These are phyloP conservation scores for Tanacetum coccineum DNA, from an alignment of 129 eudicot genomes.

Conservation along the genomic window DNA sequence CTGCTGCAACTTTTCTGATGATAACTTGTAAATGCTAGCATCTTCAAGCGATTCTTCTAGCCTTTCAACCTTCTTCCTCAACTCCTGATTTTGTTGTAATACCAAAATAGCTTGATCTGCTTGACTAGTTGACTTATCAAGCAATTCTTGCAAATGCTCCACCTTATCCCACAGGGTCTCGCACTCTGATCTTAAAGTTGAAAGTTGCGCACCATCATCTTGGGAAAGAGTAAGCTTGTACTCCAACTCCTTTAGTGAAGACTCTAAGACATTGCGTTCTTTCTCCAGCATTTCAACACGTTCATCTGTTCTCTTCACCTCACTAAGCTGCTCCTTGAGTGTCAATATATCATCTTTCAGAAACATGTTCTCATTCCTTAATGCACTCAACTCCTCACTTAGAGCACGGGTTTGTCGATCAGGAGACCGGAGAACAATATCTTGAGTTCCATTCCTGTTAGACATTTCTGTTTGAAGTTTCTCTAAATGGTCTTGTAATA, in stretches of 20 bases:
- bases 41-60: slow-evolving; percentile 83
- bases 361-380: slow-evolving; percentile 65
- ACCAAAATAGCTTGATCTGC: slow-evolving; percentile 83
- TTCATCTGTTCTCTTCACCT: slow-evolving; percentile 62
- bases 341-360: slow-evolving; percentile 61
- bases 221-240: slow-evolving; percentile 57
- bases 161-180: slow-evolving; percentile 73
- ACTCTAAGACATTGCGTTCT: slow-evolving; percentile 50
- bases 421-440: slow-evolving; percentile 34
- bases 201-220: slow-evolving; percentile 63
- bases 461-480: slow-evolving; percentile 58
- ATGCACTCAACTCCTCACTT: slow-evolving; percentile 56
- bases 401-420: slow-evolving; percentile 30
- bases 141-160: slow-evolving; percentile 65
- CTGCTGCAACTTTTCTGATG: slow-evolving; percentile 71
- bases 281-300: slow-evolving; percentile 65
- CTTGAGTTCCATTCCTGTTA: slow-evolving; percentile 39
- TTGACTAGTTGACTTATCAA: slow-evolving; percentile 78
- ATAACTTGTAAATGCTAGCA: slow-evolving; percentile 60
- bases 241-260: slow-evolving; percentile 72
- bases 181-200: slow-evolving; percentile 66
- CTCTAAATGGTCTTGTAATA: slow-evolving; percentile 66
- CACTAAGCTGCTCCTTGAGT: slow-evolving; percentile 60
- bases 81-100: slow-evolving; percentile 85
- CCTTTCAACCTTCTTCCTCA: slow-evolving; percentile 71